Evolutionary conservation across 2,329 filamentous ascomycete genomes (phyloP), one percentile per base, ranked within the genome.

Genomic region (Sporothrix mexicana): DNA sequence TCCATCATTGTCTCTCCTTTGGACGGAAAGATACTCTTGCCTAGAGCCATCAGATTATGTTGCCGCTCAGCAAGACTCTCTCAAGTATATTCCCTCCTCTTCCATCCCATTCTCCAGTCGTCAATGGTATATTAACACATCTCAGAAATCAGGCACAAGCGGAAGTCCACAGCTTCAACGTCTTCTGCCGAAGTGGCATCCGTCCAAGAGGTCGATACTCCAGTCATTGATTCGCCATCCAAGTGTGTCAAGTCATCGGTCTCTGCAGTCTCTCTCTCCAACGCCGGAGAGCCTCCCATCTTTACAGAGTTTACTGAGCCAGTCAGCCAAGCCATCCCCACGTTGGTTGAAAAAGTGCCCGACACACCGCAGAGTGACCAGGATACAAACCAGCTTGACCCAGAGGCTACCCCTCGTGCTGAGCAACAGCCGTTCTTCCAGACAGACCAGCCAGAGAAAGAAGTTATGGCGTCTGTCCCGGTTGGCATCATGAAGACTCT

Each of bases 81-180:
- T 73, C 72, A 25, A 73, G 72, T 73, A 71, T 15, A 62, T 36
- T 2, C 2, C 7, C 23, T 41, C 17, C 47, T 23, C 7, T 69
- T 45, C 17, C 13, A 45, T 71, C 20, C 25, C 15, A 17, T 51
- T n/a, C 15, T 7, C 17, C 2, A 6, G 5, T n/a, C n/a, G 17
- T 15, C 12, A 3, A 25, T 13, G 20, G 30, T 15, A 9, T 17
- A 25, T 36, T 57, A 10, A 69, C 51, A 36, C 13, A 5, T 15
- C 5, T 10, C 23, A 73, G 72, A 71, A 51, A 73, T 73, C 45
- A 73, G 47, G 47, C 61, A 71, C 43, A 73, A 73, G 49, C 69
- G 72, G 53, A 69, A 69, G 5, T 69, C 71, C 5, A 59, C 74
- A 91, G 91, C 80, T 90, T 73, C 72, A n/a, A 49, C 72, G 5